Evolutionary conservation across 306 rosid genomes (phyloP), one percentile per base, ranked within the genome.

Genomic region (Carpinus viminea): DNA sequence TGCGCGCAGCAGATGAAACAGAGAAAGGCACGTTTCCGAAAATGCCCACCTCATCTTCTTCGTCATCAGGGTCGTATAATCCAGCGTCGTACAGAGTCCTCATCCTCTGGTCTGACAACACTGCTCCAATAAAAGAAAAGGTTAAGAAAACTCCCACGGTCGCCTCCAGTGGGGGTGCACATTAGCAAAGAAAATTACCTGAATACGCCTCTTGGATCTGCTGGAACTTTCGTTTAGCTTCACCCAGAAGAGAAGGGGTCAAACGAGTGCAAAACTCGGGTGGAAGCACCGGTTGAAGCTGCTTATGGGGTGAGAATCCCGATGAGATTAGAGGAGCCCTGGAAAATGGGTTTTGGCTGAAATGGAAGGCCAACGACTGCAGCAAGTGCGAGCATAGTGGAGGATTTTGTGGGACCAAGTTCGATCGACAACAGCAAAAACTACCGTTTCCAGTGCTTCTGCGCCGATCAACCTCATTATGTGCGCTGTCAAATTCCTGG

Each of bases 201-300:
- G 96, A 83, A 85, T 94, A 94, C 1, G 98, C 96, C 86, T 94
- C 90, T 84, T 89, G 98, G 71, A 94, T 89, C 61, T 82, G 86
- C 81, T 92, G 98, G 79, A 94, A 92, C 41, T 82, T 94, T 12
- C 57, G 76, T 41, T 92, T 92, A 46, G 98, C 93, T 77, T 87
- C 86, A 21, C 82, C 85, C 59, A 86, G 48, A 8, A 85, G 64
- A 61, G 90, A 89, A 73, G 98, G 96, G 0, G 80, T 78, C 76
- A 24, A 24, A 24, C 26, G 26, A 24, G 26, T 24, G 26, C 26
- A 24, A 24, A 24, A 24, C 26, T 24, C 26, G 26, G 26, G 26
- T 24, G 26, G 26, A 0, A 24, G 26, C 26, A 24, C 26, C 26
- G 26, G 26, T 24, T 24, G 26, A 24, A 24, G 26, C 26, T 24